A percentile compares a stretch with the other conserved stretches of the same genome.
These are phyloP conservation scores for Cercospora sesami DNA, from an alignment of 2,329 filamentous ascomycete genomes.

Conservation along the genomic window DNA sequence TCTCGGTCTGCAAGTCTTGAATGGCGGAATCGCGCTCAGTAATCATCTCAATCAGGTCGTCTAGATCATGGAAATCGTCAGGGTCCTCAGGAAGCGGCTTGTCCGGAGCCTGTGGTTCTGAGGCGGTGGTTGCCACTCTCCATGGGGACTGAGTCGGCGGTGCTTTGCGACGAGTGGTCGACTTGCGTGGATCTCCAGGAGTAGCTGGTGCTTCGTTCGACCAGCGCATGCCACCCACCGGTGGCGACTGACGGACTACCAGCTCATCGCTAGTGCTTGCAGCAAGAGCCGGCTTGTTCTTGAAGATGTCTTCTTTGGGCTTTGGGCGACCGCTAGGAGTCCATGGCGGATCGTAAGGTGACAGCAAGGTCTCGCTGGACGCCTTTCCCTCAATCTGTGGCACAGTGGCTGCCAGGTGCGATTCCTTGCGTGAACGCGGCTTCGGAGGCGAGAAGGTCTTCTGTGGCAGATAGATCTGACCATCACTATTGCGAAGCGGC, in stretches of 20 bases:
- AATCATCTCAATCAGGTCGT: slow-evolving; percentile 21
- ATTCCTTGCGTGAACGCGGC: slow-evolving; percentile 10
- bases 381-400: slow-evolving; percentile 11
- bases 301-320: slow-evolving; percentile 20
- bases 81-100: slow-evolving; percentile 7
- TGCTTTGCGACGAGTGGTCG: not conserved
- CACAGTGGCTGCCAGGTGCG: slow-evolving; percentile 8
- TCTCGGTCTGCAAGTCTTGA: slow-evolving; percentile 21
- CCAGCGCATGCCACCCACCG: slow-evolving; percentile 9
- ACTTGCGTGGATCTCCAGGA: slow-evolving; percentile 16
- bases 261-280: not conserved
- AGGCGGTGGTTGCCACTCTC: not conserved
- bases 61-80: slow-evolving; percentile 6
- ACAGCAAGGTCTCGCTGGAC: slow-evolving; percentile 6
- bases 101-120: not conserved
- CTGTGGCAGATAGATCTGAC: slow-evolving; percentile 20
- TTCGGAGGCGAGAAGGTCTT: slow-evolving; percentile 26
- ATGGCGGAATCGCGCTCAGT: slow-evolving; percentile 24
- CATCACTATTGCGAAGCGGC: slow-evolving; percentile 27
- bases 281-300: slow-evolving; percentile 18
- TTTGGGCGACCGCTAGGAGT: slow-evolving; percentile 16
- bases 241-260: slow-evolving; percentile 18
- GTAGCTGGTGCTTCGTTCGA: not conserved
- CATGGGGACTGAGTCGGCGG: not conserved
- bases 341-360: slow-evolving; percentile 18